phyloP scores from a whole-genome alignment of 2,329 filamentous ascomycete species.

The Dactylella cylindrospora region DNA sequence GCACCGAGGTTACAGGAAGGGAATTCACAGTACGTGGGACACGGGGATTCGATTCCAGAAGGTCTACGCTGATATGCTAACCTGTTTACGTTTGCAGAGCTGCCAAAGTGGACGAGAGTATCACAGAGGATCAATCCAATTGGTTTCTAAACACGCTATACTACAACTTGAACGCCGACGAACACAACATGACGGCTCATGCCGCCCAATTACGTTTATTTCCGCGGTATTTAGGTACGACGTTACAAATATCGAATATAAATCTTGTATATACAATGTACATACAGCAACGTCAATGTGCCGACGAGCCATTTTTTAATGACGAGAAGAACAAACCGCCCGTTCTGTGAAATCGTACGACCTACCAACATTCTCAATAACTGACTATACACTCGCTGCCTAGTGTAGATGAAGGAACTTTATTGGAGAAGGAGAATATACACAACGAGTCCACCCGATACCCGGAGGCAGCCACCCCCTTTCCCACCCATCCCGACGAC shows the following conservation, averaged over 20 bases:
- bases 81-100: conserved; percentile 58
- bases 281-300: background rate
- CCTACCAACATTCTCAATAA: no score
- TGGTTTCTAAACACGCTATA: conserved; percentile 67
- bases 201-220: background rate
- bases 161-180: background rate
- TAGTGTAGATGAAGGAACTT: no score
- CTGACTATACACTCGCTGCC: no score
- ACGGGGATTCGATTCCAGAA: conserved; percentile 21
- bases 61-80: conserved; percentile 27
- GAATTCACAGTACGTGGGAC: conserved; percentile 78
- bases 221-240: background rate
- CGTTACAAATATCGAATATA: background rate
- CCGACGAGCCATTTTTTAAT: no score
- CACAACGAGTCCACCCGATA: no score
- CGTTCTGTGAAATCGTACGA: no score
- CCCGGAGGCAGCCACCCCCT: no score
- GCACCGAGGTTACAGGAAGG: conserved; percentile 92
- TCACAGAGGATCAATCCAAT: conserved; percentile 92
- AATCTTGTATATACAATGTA: background rate
- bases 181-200: background rate
- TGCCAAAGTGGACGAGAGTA: conserved; percentile 92
- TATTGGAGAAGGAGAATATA: no score
- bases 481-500: no score
- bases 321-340: no score